Evolutionary conservation across 371 early-diverging fungal species (phyloP), one percentile per base, ranked within the genome.

Genomic region (Mortierella sp.): DNA sequence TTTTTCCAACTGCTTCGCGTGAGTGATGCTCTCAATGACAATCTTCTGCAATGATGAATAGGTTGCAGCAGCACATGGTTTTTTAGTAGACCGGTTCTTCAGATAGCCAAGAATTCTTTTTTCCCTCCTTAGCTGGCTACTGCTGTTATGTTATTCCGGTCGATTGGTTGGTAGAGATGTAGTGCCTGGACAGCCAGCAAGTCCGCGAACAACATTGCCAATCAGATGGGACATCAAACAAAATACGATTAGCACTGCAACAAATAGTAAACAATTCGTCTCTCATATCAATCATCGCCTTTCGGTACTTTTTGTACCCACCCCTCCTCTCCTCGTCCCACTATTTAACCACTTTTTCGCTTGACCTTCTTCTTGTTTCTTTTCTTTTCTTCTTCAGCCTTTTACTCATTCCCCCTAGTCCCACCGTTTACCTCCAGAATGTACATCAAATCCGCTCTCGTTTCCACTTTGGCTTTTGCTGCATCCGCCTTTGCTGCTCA

Each of bases 381-480:
- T 49, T 51, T 13, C 29, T 61, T 26, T 53, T 40, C 55, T 68
- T 54, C 28, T 28, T n/a, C 40, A 45, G n/a, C 28, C 23, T 61
- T 35, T 28, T 37, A 43, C 32, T 42, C 40, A 26, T 51, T 22
- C 42, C 47, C 15, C 55, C 68, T 42, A 42, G 57, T 37, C 49
- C 60, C 69, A n/a, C 59, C 23, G 19, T 63, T 53, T 34, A 31
- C 42, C 35, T 26, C 57, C n/a, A 53, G 35, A 35, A 77, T 77
- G 78, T 61, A 63, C 70, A 42, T 64, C 72, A 77, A 77, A 66
- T 61, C 78, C 31, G 64, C 61, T 40, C 45, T 72, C 63, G 43
- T 68, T 43, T 62, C 64, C 45, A 57, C 53, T 57, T 47, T 59
- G 68, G 68, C 75, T 58, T 37, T 64, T 29, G 64, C 31, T 42